Conservation (phyloP, 805 yeast species). For the Blastobotrys terrestris region DNA sequence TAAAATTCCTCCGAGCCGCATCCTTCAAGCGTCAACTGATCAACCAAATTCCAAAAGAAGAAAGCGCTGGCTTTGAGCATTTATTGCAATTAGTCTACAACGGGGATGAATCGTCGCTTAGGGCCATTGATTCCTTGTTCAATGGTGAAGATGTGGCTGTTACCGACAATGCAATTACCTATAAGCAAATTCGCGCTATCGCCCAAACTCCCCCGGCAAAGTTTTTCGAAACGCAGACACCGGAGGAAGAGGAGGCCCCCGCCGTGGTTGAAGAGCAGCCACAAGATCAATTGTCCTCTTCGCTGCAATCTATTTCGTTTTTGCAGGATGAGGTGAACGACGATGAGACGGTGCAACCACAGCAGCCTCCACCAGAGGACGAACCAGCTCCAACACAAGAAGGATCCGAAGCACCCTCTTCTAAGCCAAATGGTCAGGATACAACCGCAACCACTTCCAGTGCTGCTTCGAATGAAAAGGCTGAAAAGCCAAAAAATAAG, state of each 20-base stretch:
- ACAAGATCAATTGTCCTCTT: neutral
- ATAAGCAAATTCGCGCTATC: slow-evolving; percentile 13
- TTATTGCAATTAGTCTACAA: slow-evolving; percentile 27
- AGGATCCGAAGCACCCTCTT: neutral
- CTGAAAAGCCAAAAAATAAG: neutral
- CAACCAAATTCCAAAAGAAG: slow-evolving; percentile 17
- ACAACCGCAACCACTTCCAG: too few relatives aligned
- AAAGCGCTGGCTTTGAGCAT: slow-evolving; percentile 26
- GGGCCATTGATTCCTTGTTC: slow-evolving; percentile 26
- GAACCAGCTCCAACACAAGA: neutral
- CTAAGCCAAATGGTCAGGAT: too few relatives aligned
- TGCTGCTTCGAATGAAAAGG: neutral
- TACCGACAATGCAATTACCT: slow-evolving; percentile 18
- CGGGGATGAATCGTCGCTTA: slow-evolving; percentile 30
- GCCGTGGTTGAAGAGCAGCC: neutral
- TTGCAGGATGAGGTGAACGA: slow-evolving; percentile 18
- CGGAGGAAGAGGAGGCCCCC: slow-evolving; percentile 1
- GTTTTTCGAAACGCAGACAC: slow-evolving; percentile 8
- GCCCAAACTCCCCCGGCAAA: slow-evolving; percentile 13
- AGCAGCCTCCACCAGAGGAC: neutral
- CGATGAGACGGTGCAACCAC: slow-evolving; percentile 5
- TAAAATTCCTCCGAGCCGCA: slow-evolving; percentile 30
- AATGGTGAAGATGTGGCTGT: slow-evolving; percentile 25
- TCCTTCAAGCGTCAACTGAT: slow-evolving; percentile 29
- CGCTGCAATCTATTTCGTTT: slow-evolving; percentile 14